Base-by-base conservation (phyloP, 2,329 filamentous ascomycete species). In the Septoria linicola region DNA sequence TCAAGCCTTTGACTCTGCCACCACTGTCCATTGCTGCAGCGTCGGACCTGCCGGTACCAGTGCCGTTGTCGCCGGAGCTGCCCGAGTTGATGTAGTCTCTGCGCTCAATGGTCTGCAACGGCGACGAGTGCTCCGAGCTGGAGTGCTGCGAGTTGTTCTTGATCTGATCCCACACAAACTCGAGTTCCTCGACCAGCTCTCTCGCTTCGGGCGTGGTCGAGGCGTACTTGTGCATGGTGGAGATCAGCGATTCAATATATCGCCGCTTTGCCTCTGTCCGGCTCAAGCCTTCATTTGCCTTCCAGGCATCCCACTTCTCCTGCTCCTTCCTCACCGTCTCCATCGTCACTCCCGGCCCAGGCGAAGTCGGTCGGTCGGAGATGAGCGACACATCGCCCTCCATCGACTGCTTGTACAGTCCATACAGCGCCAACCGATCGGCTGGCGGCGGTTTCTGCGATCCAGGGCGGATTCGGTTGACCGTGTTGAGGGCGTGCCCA, bases 131-230 rank as follows among this genome's bases (percentile, higher is more conserved):
- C 36, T 68, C 66, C 27, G 61, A 63, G 48, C 57, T 57, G 19
- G 59, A 62, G 43, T 64, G 63, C 44, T 67, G 63, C 14, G 61
- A 64, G 41, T 70, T 96, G 61, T 86, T 87, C 70, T 93, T 95
- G 63, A 99, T 92, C 70, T 97, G 93, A 62, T 96, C 90, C 93
- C 93, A 99, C 32, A 99, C 92, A 64, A 97, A 99, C 72, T 99
- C 93, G n/a, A 99, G 81, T 70, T 99, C 93, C 8, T 84, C 80
- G 31, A 97, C 91, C 32, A 99, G 79, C 71, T 95, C 91, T 53
- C 85, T 81, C 6, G 89, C 89, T 68, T 96, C 90, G 41, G 85
- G 80, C 14, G 90, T 96, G 34, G 86, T 80, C 36, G 80, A 93
- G 42, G 93, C 93, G 74, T 95, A 97, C 67, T 84, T 82, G 74